These are phyloP conservation scores for Lagerstroemia speciosa DNA, from an alignment of 345 rosid species.

Conservation along the genomic window DNA sequence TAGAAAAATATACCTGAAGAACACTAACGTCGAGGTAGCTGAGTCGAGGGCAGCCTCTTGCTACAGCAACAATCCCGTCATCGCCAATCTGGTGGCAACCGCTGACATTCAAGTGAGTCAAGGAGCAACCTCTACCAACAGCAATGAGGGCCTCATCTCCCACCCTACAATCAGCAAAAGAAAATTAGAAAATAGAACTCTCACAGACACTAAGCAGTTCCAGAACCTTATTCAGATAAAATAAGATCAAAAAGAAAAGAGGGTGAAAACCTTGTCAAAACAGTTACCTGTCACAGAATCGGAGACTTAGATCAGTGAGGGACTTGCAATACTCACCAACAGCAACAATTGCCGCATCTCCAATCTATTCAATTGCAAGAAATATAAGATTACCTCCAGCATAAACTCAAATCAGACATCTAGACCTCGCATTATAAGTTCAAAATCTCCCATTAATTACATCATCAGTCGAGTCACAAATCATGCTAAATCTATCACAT, in stretches of 20 bases:
- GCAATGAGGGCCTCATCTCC: constrained; percentile 73
- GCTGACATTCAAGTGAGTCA: constrained; percentile 66
- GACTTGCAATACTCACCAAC: constrained; percentile 67
- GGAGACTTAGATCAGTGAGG: constrained; percentile 75
- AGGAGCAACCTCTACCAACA: constrained; percentile 66
- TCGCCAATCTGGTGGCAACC: constrained; percentile 83
- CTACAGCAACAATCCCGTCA: constrained; percentile 75
- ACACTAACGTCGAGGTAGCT: constrained; percentile 71
- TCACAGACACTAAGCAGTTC: neutral
- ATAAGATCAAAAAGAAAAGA: neutral
- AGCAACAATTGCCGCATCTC: constrained; percentile 71
- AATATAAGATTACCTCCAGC: neutral
- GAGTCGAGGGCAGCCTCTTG: constrained; percentile 77
- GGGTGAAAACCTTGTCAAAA: neutral
- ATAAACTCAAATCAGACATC: neutral
- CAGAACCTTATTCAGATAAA: neutral
- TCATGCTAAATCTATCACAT: neutral
- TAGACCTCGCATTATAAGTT: too few species aligned
- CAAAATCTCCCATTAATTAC: neutral
- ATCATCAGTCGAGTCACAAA: neutral
- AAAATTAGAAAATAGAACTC: neutral
- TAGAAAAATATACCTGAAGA: constrained; percentile 48
- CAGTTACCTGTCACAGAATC: constrained; percentile 73
- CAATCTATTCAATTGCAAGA: constrained; percentile 37
- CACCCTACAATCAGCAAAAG: constrained; percentile 35